These are phyloP conservation scores for Puccinia polysora DNA, from an alignment of 1,284 basidiomycete species.

Conservation along the genomic window DNA sequence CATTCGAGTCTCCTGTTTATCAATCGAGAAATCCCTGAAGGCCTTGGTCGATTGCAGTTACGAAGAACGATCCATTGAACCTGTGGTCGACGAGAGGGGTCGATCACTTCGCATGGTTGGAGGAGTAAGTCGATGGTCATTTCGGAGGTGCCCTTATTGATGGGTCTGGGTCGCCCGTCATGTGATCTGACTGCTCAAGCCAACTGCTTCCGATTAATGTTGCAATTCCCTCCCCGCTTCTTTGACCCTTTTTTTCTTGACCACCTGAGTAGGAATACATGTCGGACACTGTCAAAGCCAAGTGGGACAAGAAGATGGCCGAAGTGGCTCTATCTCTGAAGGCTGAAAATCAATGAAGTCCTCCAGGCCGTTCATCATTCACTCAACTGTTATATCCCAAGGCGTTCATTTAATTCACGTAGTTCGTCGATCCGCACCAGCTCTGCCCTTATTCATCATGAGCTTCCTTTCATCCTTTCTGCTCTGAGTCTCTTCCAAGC, in stretches of 20 bases:
- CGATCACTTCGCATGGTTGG: neutral
- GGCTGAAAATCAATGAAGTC: neutral
- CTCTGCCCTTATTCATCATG: too few species aligned
- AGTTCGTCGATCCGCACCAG: too few species aligned
- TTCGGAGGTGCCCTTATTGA: too few species aligned
- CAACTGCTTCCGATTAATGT: too few species aligned
- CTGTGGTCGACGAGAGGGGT: neutral
- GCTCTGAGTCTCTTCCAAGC: too few species aligned
- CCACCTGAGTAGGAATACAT: constrained; percentile 6
- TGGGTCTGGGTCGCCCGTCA: too few species aligned
- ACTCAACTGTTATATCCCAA: neutral
- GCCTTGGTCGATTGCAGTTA: neutral
- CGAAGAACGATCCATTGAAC: neutral
- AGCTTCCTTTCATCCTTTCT: too few species aligned
- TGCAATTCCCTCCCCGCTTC: neutral
- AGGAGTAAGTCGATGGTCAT: neutral
- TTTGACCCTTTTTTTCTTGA: too few species aligned
- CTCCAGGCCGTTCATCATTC: neutral
- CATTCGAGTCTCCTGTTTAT: neutral
- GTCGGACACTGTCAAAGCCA: neutral
- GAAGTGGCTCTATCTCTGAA: neutral
- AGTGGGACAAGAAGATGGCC: constrained; percentile 10
- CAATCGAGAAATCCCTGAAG: neutral
- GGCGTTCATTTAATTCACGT: too few species aligned
- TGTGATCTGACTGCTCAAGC: too few species aligned